Evolutionary conservation across 208 protist species (phyloP).

Genomic region (Crithidia acanthocephali): DNA sequence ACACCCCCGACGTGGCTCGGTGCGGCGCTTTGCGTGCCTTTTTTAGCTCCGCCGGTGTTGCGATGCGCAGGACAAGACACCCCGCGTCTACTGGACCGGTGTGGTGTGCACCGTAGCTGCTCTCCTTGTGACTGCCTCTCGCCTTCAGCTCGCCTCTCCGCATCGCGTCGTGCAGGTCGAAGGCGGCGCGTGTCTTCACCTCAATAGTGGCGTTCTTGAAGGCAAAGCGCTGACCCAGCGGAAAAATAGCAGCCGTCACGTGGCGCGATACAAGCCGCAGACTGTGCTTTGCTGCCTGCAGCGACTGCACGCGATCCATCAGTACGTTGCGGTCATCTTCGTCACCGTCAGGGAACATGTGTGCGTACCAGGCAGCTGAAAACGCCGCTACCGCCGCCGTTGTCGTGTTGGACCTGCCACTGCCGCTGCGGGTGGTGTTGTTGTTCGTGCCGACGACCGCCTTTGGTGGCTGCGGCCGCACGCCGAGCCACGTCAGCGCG

Average conservation of each 20-base stretch:
- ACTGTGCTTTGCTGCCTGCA: background rate
- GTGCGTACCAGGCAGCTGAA: constrained; percentile 12
- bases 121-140: background rate
- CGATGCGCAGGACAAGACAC: constrained; percentile 2
- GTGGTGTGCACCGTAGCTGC: background rate
- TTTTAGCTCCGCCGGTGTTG: constrained; percentile 5
- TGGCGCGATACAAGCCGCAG: background rate
- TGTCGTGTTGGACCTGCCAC: background rate
- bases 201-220: constrained; percentile 2
- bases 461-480: background rate
- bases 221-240: constrained; percentile 11
- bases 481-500: background rate
- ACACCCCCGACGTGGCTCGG: background rate
- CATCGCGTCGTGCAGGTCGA: constrained; percentile 19
- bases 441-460: background rate
- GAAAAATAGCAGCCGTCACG: constrained; percentile 13
- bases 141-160: background rate
- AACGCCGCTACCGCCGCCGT: background rate
- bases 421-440: too few relatives aligned
- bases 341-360: background rate
- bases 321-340: background rate
- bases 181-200: constrained; percentile 8
- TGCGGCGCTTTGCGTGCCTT: background rate
- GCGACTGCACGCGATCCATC: background rate
- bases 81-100: background rate